A percentile compares a stretch with the other conserved stretches of the same genome.
These are phyloP conservation scores for Trifolium fragiferum DNA, from an alignment of 306 rosid genomes.

Conservation along the genomic window DNA sequence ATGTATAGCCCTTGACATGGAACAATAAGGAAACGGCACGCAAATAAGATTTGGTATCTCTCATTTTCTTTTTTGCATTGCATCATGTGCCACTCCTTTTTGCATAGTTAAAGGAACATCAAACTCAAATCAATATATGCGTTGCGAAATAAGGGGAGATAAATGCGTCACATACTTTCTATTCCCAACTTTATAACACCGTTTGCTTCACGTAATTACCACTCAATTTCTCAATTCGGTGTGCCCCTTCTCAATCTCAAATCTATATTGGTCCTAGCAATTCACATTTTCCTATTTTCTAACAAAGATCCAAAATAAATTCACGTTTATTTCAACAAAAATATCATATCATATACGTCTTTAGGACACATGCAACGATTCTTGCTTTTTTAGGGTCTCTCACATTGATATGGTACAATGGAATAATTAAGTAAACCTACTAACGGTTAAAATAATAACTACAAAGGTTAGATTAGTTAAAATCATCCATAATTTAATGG, in stretches of 20 bases:
- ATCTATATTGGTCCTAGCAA: slow-evolving; percentile 41
- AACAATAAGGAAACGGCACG: slow-evolving; percentile 38
- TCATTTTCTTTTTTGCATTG: slow-evolving; percentile 3
- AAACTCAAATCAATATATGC: slow-evolving; percentile 28
- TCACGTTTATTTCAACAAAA: background rate
- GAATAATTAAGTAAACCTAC: too few species aligned
- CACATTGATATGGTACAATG: too few species aligned
- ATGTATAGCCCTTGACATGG: background rate
- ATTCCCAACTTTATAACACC: slow-evolving; percentile 43
- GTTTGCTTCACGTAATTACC: slow-evolving; percentile 50
- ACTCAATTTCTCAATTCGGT: slow-evolving; percentile 35
- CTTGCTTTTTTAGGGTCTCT: too few species aligned
- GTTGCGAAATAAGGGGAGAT: background rate
- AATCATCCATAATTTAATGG: too few species aligned
- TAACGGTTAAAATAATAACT: too few species aligned
- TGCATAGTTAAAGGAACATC: background rate
- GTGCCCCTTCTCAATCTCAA: slow-evolving; percentile 43
- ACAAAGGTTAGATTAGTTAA: too few species aligned
- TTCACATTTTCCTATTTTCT: slow-evolving; percentile 18
- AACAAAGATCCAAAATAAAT: slow-evolving; percentile 15
- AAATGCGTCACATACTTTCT: slow-evolving; percentile 37
- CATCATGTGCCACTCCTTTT: slow-evolving; percentile 7
- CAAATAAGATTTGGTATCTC: slow-evolving; percentile 36
- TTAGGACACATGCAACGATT: too few species aligned
- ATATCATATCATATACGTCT: background rate